Base-by-base conservation (phyloP, 192 early-diverging fungal species). In the Mycoemilia scoparia region DNA sequence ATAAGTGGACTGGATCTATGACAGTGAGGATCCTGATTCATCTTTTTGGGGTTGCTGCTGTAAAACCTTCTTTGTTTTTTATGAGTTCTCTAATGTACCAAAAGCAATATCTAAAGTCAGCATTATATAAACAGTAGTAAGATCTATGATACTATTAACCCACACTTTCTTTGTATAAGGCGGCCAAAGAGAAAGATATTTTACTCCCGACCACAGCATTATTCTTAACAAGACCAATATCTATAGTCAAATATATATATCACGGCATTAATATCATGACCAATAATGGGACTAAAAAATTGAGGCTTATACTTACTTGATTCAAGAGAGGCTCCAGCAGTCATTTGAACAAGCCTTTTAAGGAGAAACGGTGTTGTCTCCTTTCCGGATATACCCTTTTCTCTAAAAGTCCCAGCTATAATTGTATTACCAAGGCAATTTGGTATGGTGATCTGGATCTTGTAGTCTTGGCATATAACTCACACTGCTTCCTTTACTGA, bases 361-460 rank as follows among this genome's bases (percentile, higher is more conserved):
- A 98, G 68, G 45, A 98, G 49, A 51, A 84, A 98, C 3, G 93
- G 93, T 3, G 93, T 98, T 29, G 73, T 67, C 24, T 89, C 83
- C 49, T 91, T 91, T 34, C 93, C 93, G 19, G 17, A 30, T 30
- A 98, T 57, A 0, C 77, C 70, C 5, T 46, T 51, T 1, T 46
- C 48, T 15, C 74, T n/a, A n/a, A n/a, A n/a, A 74, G 43, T n/a
- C 9, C 12, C 13, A 22, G 28, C 24, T 37, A 31, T 32, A 37
- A 24, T 2, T 20, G n/a, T n/a, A n/a, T n/a, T n/a, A n/a, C n/a
- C n/a, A n/a, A n/a, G n/a, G n/a, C n/a, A n/a, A 19, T 0, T 14
- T 18, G 11, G 8, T 7, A 31, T 5, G 11, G 27, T 28, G 9
- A 18, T 14, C 15, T 32, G 19, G 31, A 32, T 32, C 31, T 7